Conservation (phyloP, 176 grass and related monocot genomes). For the Avena sativa region DNA sequence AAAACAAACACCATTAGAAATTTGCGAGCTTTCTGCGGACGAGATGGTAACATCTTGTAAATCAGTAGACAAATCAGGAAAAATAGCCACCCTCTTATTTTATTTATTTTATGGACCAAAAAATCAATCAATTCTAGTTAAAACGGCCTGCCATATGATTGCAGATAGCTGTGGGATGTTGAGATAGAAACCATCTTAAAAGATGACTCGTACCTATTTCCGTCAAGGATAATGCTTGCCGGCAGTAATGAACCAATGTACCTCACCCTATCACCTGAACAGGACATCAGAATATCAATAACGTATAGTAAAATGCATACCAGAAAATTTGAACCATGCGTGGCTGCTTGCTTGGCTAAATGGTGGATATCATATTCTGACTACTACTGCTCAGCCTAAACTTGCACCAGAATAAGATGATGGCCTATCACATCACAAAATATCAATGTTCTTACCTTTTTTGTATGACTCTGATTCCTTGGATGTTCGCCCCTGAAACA, state of each 20-base stretch:
- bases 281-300: constrained; percentile 38
- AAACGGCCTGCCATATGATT: constrained; percentile 1
- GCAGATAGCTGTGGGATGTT: constrained; percentile 27
- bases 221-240: constrained; percentile 51
- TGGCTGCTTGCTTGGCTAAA: background rate
- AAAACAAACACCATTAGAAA: constrained; percentile 27
- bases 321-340: constrained; percentile 15
- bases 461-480: constrained; percentile 80
- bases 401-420: constrained; percentile 21
- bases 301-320: constrained; percentile 17
- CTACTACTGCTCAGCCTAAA: constrained; percentile 19
- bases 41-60: background rate
- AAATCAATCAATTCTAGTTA: constrained; percentile 12
- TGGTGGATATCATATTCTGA: background rate
- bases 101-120: background rate
- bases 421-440: background rate
- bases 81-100: too few species aligned
- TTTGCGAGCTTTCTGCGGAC: constrained; percentile 2
- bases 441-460: constrained; percentile 57
- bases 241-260: constrained; percentile 67
- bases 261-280: constrained; percentile 92
- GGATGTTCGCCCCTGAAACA: constrained; percentile 73
- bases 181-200: background rate
- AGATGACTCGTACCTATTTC: constrained; percentile 41
- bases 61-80: too few species aligned